Evolutionary conservation across 2,329 filamentous ascomycete genomes (phyloP), one percentile per base, ranked within the genome.

Genomic region (Aspergillus phoenicis): DNA sequence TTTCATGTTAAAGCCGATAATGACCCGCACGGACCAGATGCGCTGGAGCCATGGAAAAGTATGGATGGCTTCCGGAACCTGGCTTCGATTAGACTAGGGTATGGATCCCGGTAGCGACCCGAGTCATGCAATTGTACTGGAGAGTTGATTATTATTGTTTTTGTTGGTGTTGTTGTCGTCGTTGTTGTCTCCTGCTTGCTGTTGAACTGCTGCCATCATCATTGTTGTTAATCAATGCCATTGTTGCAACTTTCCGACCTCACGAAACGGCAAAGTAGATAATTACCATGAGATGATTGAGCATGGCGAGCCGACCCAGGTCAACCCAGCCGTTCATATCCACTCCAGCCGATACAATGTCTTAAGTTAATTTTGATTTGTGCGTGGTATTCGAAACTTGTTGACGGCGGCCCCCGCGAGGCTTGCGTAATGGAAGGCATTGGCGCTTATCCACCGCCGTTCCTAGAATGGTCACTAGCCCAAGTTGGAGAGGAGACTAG

Each of bases 11-110:
- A 60, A 48, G 38, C 55, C 47, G 47, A 33, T 48, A 51, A 39
- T 38, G 64, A 64, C 64, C 61, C 61, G 62, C 63, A 65, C 63
- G 56, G 61, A 65, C 63, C 63, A 62, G 49, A 52, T 49, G 47
- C 53, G 26, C 52, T 61, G 55, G 52, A 57, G 36, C 33, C 28
- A 53, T 59, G 38, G 57, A 51, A 51, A n/a, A 17, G 15, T 22
- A 45, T 45, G 41, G 24, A 51, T n/a, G 47, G 28, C 47, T 52
- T 53, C 48, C 41, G 57, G 49, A 59, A 58, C 56, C 56, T 58
- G 45, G 24, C 43, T 54, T 54, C 52, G 41, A 22, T 22, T 22
- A 22, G 41, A 45, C 10, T 24, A 13, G 41, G 33, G 13, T 36
- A 36, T 36, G 33, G 33, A 36, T 36, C 33, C 33, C 33, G 33